A percentile compares a stretch with the other conserved stretches of the same genome.
These are phyloP conservation scores for Microstegium vimineum DNA, from an alignment of 176 grass and related monocot genomes.

Conservation along the genomic window DNA sequence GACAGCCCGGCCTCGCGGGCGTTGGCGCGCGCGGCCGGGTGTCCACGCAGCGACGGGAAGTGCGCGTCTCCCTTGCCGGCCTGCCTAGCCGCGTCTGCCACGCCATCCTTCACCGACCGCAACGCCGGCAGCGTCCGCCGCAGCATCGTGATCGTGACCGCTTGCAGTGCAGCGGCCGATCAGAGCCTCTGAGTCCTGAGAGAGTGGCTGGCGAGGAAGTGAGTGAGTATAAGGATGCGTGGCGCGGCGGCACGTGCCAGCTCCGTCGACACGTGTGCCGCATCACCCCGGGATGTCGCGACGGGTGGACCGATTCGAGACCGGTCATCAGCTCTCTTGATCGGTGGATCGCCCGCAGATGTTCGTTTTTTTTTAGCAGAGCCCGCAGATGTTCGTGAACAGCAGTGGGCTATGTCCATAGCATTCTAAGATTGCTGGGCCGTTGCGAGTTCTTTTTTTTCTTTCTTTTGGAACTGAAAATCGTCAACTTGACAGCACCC, in stretches of 20 bases:
- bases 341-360: not conserved
- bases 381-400: not conserved
- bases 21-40: conserved; percentile 37
- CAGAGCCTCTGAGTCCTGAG: too few relatives aligned
- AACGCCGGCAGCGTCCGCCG: conserved; percentile 29
- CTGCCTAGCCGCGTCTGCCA: conserved; percentile 7
- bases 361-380: too few relatives aligned
- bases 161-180: not conserved
- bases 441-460: not conserved
- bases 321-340: not conserved
- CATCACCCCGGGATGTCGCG: not conserved
- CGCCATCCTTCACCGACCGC: conserved; percentile 50
- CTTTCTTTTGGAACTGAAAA: not conserved
- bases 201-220: not conserved
- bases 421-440: not conserved
- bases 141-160: not conserved
- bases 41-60: conserved; percentile 47
- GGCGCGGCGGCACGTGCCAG: conserved; percentile 1
- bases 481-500: not conserved
- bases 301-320: not conserved
- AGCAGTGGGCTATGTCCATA: not conserved
- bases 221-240: not conserved
- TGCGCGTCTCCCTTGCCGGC: conserved; percentile 25
- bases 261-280: not conserved
- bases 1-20: conserved; percentile 38